A percentile compares a stretch with the other conserved stretches of the same genome.
phyloP scores from a whole-genome alignment of 2,329 filamentous ascomycete species.

The Cladosporium sp. region DNA sequence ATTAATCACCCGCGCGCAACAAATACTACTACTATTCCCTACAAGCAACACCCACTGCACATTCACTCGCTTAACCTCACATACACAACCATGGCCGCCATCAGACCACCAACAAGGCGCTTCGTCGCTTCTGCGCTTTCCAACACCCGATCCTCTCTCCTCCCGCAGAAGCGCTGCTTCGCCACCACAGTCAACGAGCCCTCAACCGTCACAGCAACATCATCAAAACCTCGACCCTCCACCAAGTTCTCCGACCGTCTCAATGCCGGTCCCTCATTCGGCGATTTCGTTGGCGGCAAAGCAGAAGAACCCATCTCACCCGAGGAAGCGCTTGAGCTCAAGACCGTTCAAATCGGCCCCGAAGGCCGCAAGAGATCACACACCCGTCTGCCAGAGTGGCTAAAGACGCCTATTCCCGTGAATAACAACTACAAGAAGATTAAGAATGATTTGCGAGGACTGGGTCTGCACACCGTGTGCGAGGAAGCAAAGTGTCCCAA shows the following conservation, averaged over 20 bases:
- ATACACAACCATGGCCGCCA: conserved; percentile 31
- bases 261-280: conserved; percentile 65
- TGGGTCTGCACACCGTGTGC: conserved; percentile 92
- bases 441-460: conserved; percentile 85
- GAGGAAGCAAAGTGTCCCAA: conserved; percentile 98
- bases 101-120: conserved; percentile 32
- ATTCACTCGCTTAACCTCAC: conserved; percentile 2
- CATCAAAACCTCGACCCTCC: conserved; percentile 39
- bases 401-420: conserved; percentile 91
- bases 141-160: conserved; percentile 29
- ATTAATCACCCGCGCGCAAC: conserved; percentile 4
- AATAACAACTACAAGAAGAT: conserved; percentile 91
- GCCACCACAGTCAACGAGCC: conserved; percentile 48
- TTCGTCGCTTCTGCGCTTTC: conserved; percentile 28
- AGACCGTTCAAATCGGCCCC: conserved; percentile 63
- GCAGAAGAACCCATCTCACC: conserved; percentile 42
- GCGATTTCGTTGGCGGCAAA: conserved; percentile 60
- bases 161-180: conserved; percentile 43
- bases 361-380: conserved; percentile 65
- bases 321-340: conserved; percentile 61
- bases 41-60: neutral
- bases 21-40: neutral
- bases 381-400: conserved; percentile 83
- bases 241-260: conserved; percentile 65
- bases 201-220: conserved; percentile 37